These are phyloP conservation scores for Clitopilus hobsonii DNA, from an alignment of 768 basidiomycete species.

Conservation along the genomic window DNA sequence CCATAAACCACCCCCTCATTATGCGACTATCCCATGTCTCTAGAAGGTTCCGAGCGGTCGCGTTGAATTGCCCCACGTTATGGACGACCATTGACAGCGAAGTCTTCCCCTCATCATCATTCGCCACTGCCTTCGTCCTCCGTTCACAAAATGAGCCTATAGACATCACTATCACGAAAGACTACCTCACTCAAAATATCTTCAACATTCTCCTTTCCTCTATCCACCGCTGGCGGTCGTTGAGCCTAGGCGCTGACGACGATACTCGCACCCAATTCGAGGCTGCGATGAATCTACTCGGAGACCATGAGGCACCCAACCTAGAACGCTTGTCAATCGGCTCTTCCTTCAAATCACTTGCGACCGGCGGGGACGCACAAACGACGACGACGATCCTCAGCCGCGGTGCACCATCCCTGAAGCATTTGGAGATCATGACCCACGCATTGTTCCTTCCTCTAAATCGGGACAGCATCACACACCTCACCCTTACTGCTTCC, in stretches of 20 bases:
- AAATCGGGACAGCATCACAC: background rate
- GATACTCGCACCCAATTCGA: background rate
- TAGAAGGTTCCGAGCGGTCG: background rate
- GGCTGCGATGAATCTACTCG: background rate
- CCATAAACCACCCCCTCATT: background rate
- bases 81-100: background rate
- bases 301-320: background rate
- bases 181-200: slow-evolving; percentile 1
- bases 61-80: background rate
- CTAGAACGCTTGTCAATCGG: background rate
- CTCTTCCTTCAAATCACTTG: background rate
- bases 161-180: background rate
- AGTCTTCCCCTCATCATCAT: background rate
- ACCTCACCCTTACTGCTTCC: background rate
- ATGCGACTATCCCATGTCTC: background rate
- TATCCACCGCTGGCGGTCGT: background rate
- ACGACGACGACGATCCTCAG: background rate
- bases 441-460: background rate
- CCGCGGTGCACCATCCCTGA: background rate
- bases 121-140: background rate
- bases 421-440: background rate
- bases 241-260: background rate
- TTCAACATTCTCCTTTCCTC: background rate
- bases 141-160: background rate
- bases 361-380: background rate